These are phyloP conservation scores for Botrytis tulipae DNA, from an alignment of 2,329 filamentous ascomycete genomes.

Conservation along the genomic window DNA sequence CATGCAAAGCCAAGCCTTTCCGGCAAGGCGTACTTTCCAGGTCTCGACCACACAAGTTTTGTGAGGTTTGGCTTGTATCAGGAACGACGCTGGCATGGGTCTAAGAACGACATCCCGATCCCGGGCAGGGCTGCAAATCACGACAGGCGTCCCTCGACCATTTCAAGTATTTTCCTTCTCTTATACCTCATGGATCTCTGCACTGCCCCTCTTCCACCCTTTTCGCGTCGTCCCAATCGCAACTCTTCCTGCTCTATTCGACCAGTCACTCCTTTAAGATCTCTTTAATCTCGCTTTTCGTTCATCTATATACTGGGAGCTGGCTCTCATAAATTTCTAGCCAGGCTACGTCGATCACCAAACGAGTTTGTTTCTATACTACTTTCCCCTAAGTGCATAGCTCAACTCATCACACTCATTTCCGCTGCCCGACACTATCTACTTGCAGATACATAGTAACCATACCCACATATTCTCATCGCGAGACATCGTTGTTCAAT, in stretches of 20 bases:
- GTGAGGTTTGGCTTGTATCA: slow-evolving; percentile 39
- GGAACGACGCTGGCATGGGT: slow-evolving; percentile 35
- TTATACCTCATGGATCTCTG: slow-evolving; percentile 52
- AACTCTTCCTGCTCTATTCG: slow-evolving; percentile 42
- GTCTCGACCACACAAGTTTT: slow-evolving; percentile 36
- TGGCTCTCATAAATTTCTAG: slow-evolving; percentile 53
- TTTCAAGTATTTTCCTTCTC: slow-evolving; percentile 45
- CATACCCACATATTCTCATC: slow-evolving; percentile 41
- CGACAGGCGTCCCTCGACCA: slow-evolving; percentile 40
- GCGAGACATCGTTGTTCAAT: slow-evolving; percentile 44
- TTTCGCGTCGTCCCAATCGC: slow-evolving; percentile 48
- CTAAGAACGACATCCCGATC: slow-evolving; percentile 35
- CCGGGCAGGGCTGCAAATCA: slow-evolving; percentile 33
- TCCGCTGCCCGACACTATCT: slow-evolving; percentile 32
- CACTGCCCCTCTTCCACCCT: slow-evolving; percentile 48
- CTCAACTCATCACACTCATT: slow-evolving; percentile 45
- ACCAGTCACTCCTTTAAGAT: slow-evolving; percentile 52
- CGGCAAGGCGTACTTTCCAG: slow-evolving; percentile 33
- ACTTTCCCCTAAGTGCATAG: slow-evolving; percentile 36
- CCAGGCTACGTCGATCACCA: slow-evolving; percentile 39
- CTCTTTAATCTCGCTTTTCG: slow-evolving; percentile 45
- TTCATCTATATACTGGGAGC: slow-evolving; percentile 53
- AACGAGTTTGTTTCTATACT: slow-evolving; percentile 46
- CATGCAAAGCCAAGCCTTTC: slow-evolving; percentile 29
- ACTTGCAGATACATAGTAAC: slow-evolving; percentile 37